phyloP scores from a whole-genome alignment of 75 land plant species.

The Cunninghamia lanceolata region DNA sequence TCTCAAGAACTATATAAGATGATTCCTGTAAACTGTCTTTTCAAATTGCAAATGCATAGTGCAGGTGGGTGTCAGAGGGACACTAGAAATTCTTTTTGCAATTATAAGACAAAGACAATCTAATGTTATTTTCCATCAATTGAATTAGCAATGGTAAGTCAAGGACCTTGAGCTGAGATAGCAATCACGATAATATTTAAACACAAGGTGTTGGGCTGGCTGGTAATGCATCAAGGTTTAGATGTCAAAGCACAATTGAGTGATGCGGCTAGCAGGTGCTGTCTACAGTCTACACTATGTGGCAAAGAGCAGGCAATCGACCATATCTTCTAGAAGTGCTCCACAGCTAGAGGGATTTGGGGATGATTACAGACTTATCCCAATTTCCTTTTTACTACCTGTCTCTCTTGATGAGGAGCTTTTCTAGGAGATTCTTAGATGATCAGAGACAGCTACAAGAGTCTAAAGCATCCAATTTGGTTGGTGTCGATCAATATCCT shows the following conservation, averaged over 20 bases:
- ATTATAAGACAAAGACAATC: too few species aligned
- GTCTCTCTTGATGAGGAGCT: neutral
- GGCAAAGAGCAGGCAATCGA: neutral
- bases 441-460: neutral
- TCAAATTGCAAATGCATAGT: too few species aligned
- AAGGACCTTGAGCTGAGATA: too few species aligned
- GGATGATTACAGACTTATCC: neutral
- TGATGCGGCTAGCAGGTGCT: neutral
- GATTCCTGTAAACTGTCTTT: too few species aligned
- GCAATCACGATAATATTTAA: too few species aligned
- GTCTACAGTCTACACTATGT: neutral
- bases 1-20: too few species aligned
- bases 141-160: too few species aligned
- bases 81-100: too few species aligned
- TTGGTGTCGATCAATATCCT: neutral
- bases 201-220: too few species aligned
- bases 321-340: neutral
- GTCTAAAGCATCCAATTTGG: neutral
- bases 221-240: neutral
- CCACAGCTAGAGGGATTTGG: neutral
- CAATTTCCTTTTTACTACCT: neutral
- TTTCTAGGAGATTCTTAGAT: neutral
- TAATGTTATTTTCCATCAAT: too few species aligned
- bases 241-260: neutral
- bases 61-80: too few species aligned